These are phyloP conservation scores for Barnettozyma sp. DNA, from an alignment of 805 yeast species.

Conservation along the genomic window DNA sequence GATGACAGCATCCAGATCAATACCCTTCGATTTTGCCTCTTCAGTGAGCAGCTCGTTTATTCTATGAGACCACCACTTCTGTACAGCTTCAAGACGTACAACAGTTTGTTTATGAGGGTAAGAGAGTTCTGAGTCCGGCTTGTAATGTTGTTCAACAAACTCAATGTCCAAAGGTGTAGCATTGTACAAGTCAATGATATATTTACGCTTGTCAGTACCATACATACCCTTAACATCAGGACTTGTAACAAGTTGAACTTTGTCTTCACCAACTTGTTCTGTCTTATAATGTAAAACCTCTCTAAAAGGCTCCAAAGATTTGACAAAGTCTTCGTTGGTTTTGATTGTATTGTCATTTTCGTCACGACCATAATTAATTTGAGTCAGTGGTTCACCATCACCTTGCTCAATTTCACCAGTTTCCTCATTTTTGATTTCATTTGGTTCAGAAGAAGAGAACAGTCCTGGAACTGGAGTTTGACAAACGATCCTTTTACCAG, in stretches of 20 bases:
- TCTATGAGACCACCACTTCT: conserved; percentile 78
- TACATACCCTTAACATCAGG: conserved; percentile 77
- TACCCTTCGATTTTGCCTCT: conserved; percentile 27
- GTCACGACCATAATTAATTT: conserved; percentile 57
- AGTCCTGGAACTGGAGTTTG: conserved; percentile 95
- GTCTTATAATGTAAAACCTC: conserved; percentile 73
- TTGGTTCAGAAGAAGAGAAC: conserved; percentile 34
- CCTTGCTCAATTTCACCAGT: conserved; percentile 32
- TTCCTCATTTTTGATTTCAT: conserved; percentile 33
- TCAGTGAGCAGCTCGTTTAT: conserved; percentile 36
- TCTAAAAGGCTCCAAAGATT: conserved; percentile 53
- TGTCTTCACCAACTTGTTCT: conserved; percentile 44
- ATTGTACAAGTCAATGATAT: conserved; percentile 77
- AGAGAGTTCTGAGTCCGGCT: conserved; percentile 32
- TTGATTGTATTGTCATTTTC: conserved; percentile 49
- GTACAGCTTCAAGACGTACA: conserved; percentile 82
- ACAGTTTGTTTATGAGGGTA: conserved; percentile 82
- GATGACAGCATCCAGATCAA: conserved; percentile 17
- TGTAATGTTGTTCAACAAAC: conserved; percentile 56
- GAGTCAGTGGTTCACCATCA: conserved; percentile 25
- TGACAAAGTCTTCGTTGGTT: conserved; percentile 45
- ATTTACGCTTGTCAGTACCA: conserved; percentile 81
- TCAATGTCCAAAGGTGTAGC: conserved; percentile 79
- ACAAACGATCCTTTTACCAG: conserved; percentile 82
- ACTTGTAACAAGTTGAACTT: conserved; percentile 52